These are phyloP conservation scores for Rhinocladiella similis DNA, from an alignment of 2,329 filamentous ascomycete species.

Conservation along the genomic window DNA sequence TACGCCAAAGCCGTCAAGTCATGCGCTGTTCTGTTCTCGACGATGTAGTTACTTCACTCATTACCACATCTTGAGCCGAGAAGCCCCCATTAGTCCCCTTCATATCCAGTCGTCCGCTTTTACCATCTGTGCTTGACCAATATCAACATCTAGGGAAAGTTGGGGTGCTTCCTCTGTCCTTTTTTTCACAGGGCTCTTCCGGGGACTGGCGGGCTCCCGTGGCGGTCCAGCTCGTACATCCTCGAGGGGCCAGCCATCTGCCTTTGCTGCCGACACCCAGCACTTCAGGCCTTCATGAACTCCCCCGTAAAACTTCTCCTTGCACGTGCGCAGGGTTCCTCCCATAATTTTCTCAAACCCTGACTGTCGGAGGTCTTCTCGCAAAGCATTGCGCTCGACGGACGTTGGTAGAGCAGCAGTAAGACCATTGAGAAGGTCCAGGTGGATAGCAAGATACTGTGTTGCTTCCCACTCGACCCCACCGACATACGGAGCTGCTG, in stretches of 20 bases:
- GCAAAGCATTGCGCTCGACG: slow-evolving; percentile 72
- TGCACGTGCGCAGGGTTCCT: slow-evolving; percentile 81
- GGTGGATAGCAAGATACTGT: slow-evolving; percentile 88
- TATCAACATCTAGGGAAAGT: slow-evolving; percentile 52
- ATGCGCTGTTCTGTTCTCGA: background rate
- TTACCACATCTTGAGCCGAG: background rate
- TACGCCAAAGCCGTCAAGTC: slow-evolving; percentile 9
- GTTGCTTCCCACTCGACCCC: slow-evolving; percentile 99
- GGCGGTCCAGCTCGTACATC: slow-evolving; percentile 65
- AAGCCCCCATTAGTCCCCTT: background rate
- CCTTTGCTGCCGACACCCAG: slow-evolving; percentile 83
- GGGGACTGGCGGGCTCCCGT: slow-evolving; percentile 39
- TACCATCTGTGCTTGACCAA: slow-evolving; percentile 16
- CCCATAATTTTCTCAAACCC: slow-evolving; percentile 93
- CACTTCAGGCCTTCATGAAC: slow-evolving; percentile 86
- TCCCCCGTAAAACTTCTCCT: slow-evolving; percentile 94
- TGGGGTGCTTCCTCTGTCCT: slow-evolving; percentile 52
- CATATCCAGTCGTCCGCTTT: slow-evolving; percentile 27
- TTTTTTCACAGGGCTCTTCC: slow-evolving; percentile 54
- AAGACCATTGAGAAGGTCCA: slow-evolving; percentile 90
- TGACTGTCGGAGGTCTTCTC: slow-evolving; percentile 75
- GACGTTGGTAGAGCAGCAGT: slow-evolving; percentile 73
- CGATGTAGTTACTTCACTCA: background rate
- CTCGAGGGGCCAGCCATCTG: slow-evolving; percentile 83
- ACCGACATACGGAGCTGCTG: slow-evolving; percentile 92